Evolutionary conservation across 257 asterid species (phyloP).

Genomic region (Fraxinus americana): DNA sequence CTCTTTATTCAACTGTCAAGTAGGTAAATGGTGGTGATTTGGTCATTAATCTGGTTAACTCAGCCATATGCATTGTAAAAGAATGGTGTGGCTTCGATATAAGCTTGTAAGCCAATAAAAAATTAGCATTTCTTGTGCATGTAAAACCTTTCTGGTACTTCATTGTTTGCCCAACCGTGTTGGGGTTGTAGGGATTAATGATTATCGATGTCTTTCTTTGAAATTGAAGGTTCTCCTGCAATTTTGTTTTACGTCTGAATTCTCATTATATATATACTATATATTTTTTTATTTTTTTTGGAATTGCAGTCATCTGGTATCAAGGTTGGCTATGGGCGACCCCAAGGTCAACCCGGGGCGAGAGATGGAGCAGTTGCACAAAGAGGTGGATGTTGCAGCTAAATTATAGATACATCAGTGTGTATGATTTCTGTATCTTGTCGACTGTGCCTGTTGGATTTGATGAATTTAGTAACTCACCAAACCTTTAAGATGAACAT

Average conservation of each 20-base stretch:
- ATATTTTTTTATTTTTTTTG: conserved; percentile 1
- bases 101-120: neutral
- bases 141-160: neutral
- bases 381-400: conserved; percentile 71
- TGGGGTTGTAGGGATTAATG: neutral
- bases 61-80: neutral
- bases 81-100: neutral
- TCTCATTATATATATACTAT: neutral
- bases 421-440: conserved; percentile 11
- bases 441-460: conserved; percentile 12
- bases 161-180: neutral
- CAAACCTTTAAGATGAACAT: neutral
- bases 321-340: conserved; percentile 69
- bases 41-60: neutral
- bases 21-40: conserved; percentile 4
- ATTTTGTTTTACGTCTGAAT: neutral
- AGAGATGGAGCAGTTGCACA: conserved; percentile 68
- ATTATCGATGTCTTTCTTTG: neutral
- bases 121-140: neutral
- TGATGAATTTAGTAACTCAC: conserved; percentile 4
- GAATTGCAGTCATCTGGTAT: conserved; percentile 71
- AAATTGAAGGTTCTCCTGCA: neutral
- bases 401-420: conserved; percentile 14
- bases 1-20: neutral
- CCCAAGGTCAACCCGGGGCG: conserved; percentile 57